phyloP scores from a whole-genome alignment of 2,329 filamentous ascomycete genomes.

The Claviceps capensis region DNA sequence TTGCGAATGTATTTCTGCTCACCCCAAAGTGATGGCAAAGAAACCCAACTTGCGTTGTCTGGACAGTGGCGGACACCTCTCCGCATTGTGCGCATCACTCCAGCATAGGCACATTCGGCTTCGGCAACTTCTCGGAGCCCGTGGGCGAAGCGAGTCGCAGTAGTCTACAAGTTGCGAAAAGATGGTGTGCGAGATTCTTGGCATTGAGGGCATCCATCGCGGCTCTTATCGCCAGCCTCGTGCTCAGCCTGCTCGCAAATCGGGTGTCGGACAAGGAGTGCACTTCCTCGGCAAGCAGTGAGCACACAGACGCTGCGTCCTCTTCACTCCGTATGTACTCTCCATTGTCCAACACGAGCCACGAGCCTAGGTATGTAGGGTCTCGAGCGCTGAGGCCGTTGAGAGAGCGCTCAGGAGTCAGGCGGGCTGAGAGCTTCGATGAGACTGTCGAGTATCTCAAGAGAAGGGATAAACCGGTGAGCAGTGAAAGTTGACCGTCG shows the following conservation, averaged over 20 bases:
- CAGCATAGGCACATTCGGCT: constrained; percentile 39
- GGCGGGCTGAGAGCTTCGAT: too few species aligned
- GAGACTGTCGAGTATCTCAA: too few species aligned
- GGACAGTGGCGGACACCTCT: constrained; percentile 11
- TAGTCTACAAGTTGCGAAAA: constrained; percentile 44
- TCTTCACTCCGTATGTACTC: constrained; percentile 10
- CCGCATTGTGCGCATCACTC: constrained; percentile 30
- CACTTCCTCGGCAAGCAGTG: too few species aligned
- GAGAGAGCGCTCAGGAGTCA: too few species aligned
- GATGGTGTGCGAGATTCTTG: constrained; percentile 36
- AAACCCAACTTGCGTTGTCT: too few species aligned
- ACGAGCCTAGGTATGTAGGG: constrained; percentile 33
- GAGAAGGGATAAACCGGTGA: too few species aligned
- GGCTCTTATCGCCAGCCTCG: constrained; percentile 41
- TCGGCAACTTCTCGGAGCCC: constrained; percentile 29
- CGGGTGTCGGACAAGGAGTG: too few species aligned
- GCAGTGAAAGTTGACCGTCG: too few species aligned
- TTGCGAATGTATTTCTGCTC: too few species aligned
- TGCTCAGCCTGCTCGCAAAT: constrained; percentile 37
- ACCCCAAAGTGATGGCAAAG: too few species aligned
- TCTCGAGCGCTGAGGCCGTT: constrained; percentile 16
- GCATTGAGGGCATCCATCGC: constrained; percentile 22
- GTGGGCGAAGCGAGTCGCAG: constrained; percentile 21
- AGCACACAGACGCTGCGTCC: too few species aligned
- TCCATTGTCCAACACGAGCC: constrained; percentile 46